Evolutionary conservation across 495 filamentous ascomycete species (phyloP).

Genomic region (Cudoniella acicularis): DNA sequence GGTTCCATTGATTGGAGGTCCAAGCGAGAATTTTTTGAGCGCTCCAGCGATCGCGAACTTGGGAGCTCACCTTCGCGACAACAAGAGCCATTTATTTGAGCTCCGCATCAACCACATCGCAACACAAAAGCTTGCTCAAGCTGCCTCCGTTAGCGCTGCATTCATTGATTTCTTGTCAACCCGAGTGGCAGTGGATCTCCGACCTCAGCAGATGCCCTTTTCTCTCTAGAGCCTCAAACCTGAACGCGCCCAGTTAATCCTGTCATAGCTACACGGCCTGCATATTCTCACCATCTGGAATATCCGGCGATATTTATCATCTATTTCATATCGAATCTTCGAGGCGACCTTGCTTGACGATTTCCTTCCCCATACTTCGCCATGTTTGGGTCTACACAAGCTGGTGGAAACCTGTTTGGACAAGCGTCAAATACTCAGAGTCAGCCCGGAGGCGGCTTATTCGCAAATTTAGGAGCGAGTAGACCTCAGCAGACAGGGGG

Average conservation of each 20-base stretch:
- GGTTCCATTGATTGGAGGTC: slow-evolving; percentile 3
- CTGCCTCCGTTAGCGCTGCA: not conserved
- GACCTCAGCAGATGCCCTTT: not conserved
- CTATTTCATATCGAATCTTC: not conserved
- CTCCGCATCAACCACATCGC: not conserved
- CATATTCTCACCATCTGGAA: not conserved
- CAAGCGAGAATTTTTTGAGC: slow-evolving; percentile 7
- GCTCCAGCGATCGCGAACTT: not conserved
- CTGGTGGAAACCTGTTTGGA: slow-evolving; percentile 8
- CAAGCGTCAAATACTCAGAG: not conserved
- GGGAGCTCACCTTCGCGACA: slow-evolving; percentile 5
- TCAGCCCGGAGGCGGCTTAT: not conserved
- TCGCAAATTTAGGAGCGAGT: slow-evolving; percentile 23
- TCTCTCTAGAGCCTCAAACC: not conserved
- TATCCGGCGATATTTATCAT: not conserved
- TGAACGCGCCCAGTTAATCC: not conserved
- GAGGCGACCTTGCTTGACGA: not conserved
- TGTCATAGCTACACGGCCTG: not conserved
- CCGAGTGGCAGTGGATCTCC: not conserved
- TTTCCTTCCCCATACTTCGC: not conserved
- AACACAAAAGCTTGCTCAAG: not conserved
- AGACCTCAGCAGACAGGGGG: slow-evolving; percentile 12
- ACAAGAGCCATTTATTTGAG: not conserved
- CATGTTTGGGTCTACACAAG: slow-evolving; percentile 7
- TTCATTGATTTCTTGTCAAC: not conserved